phyloP scores from a whole-genome alignment of 2,329 filamentous ascomycete species.

The Cucurbitaria berberidis region DNA sequence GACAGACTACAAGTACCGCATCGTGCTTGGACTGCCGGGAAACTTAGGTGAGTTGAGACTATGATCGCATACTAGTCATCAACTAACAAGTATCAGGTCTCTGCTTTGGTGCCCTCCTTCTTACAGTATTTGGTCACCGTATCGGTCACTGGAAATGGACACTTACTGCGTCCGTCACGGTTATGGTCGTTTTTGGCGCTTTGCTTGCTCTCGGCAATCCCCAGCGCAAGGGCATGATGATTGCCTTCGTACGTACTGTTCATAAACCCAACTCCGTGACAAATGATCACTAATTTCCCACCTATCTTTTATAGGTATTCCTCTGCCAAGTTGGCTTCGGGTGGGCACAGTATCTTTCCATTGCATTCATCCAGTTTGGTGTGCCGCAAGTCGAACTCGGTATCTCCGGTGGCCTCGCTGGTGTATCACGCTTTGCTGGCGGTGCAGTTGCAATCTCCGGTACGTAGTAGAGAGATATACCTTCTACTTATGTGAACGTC shows the following conservation, averaged over 20 bases:
- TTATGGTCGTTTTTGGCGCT: slow-evolving; percentile 58
- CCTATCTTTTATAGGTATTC: background rate
- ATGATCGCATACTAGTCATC: background rate
- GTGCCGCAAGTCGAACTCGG: slow-evolving; percentile 58
- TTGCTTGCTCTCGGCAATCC: slow-evolving; percentile 54
- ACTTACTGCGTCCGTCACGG: slow-evolving; percentile 50
- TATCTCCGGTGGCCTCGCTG: slow-evolving; percentile 48
- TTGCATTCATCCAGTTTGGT: slow-evolving; percentile 59
- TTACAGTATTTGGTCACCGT: slow-evolving; percentile 51
- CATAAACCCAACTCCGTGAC: slow-evolving; percentile 19
- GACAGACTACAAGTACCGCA: slow-evolving; percentile 43
- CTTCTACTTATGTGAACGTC: background rate
- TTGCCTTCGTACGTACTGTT: slow-evolving; percentile 50
- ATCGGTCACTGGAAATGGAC: slow-evolving; percentile 58
- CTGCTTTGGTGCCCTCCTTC: slow-evolving; percentile 50
- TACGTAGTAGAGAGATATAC: slow-evolving; percentile 1
- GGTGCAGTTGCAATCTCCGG: slow-evolving; percentile 51
- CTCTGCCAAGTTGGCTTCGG: slow-evolving; percentile 54
- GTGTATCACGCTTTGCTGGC: slow-evolving; percentile 53
- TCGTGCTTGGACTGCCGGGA: slow-evolving; percentile 53
- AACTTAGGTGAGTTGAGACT: slow-evolving; percentile 46
- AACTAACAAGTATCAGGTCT: slow-evolving; percentile 23
- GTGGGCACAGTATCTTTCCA: slow-evolving; percentile 56
- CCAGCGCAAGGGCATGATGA: slow-evolving; percentile 53
- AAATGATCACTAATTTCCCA: background rate